Evolutionary conservation across 352 stramenopile species (phyloP).

Genomic region (Proteromonas lacertae): DNA sequence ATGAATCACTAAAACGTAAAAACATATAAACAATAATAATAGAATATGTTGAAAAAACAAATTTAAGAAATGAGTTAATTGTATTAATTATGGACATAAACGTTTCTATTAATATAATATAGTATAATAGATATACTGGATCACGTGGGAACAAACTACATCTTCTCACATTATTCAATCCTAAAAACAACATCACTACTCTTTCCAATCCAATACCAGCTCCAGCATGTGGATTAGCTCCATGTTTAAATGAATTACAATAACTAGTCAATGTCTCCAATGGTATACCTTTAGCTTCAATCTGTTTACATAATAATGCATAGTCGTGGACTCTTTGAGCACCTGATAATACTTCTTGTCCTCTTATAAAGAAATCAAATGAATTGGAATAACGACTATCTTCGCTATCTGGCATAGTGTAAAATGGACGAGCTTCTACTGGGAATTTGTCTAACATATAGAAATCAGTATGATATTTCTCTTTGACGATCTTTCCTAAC

Average conservation of each 20-base stretch:
- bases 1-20: too few species aligned
- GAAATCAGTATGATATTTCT: constrained; percentile 97
- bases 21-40: too few species aligned
- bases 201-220: constrained; percentile 90
- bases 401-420: constrained; percentile 91
- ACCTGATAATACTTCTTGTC: constrained; percentile 95
- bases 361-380: constrained; percentile 98
- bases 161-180: constrained; percentile 91
- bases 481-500: constrained; percentile 59
- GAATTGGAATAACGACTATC: constrained; percentile 55
- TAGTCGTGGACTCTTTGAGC: constrained; percentile 93
- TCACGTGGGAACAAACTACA: constrained; percentile 92
- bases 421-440: constrained; percentile 85
- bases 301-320: constrained; percentile 32
- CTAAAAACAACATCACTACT: constrained; percentile 94
- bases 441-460: constrained; percentile 99
- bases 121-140: too few species aligned
- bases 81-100: too few species aligned
- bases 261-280: constrained; percentile 66
- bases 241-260: constrained; percentile 88
- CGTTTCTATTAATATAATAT: too few species aligned
- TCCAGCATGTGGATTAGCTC: constrained; percentile 80
- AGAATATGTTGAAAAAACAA: too few species aligned
- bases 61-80: too few species aligned
- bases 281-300: constrained; percentile 33